Conservation (phyloP, 2,329 filamentous ascomycete genomes). For the Fusarium verticillioides region DNA sequence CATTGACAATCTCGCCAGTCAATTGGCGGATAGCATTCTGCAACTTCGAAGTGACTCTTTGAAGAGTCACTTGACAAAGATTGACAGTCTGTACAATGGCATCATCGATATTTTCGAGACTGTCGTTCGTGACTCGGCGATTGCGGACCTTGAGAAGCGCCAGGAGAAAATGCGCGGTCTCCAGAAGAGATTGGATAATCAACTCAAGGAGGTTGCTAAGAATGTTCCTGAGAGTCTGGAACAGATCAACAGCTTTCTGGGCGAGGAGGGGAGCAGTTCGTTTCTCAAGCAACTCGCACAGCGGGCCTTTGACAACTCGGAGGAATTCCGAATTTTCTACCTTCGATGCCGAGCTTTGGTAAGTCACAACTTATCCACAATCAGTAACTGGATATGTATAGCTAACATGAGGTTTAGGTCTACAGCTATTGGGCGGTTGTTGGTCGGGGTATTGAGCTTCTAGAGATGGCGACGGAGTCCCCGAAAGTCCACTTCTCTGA, state of each 20-base stretch:
- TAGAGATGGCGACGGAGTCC: not conserved
- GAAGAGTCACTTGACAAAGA: not conserved
- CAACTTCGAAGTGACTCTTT: not conserved
- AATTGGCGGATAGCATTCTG: not conserved
- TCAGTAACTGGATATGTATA: accelerated
- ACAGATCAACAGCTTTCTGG: accelerated
- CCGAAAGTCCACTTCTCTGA: not conserved
- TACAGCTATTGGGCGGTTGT: not conserved
- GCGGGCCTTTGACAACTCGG: not conserved
- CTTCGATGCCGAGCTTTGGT: not conserved
- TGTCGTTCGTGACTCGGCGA: not conserved
- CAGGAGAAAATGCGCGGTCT: accelerated
- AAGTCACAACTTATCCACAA: accelerated
- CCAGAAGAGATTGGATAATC: not conserved
- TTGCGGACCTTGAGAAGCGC: not conserved
- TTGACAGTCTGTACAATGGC: not conserved
- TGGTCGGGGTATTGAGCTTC: not conserved
- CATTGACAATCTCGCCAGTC: not conserved
- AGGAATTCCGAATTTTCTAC: not conserved
- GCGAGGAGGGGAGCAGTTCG: not conserved
- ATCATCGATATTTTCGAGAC: not conserved
- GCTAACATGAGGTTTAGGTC: accelerated
- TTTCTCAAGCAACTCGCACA: not conserved
- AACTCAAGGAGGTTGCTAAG: not conserved
- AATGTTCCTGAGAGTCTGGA: not conserved